phyloP scores from a whole-genome alignment of 345 rosid species.

The Hirschfeldia incana region DNA sequence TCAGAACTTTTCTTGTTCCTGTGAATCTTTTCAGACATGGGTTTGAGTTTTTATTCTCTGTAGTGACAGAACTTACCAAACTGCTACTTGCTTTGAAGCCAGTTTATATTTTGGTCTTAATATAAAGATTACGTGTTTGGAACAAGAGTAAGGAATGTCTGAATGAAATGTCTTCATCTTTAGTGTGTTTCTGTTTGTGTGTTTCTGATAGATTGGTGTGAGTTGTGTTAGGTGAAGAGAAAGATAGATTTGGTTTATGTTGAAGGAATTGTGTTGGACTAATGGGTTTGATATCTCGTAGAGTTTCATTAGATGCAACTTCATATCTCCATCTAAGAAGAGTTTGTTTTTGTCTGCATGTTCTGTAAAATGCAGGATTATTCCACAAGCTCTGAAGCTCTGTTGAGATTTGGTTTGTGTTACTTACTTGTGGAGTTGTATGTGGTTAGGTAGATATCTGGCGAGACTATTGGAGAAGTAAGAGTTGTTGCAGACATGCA shows the following conservation, averaged over 20 bases:
- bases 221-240: conserved; percentile 65
- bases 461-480: conserved; percentile 81
- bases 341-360: conserved; percentile 57
- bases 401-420: conserved; percentile 73
- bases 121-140: background rate
- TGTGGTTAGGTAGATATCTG: conserved; percentile 81
- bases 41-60: background rate
- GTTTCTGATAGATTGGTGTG: no score
- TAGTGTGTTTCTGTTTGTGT: background rate
- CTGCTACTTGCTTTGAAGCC: no score
- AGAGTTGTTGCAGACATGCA: conserved; percentile 89
- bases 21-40: conserved; percentile 1
- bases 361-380: conserved; percentile 78
- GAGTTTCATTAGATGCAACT: no score
- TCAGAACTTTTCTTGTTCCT: background rate
- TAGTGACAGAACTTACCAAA: background rate
- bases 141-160: background rate
- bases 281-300: conserved; percentile 89
- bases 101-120: background rate
- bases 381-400: conserved; percentile 95
- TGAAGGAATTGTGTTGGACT: conserved; percentile 95
- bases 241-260: conserved; percentile 88
- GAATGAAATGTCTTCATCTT: background rate
- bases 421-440: no score
- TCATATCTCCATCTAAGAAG: conserved; percentile 22